Percentiles rank a stretch among this genome's conserved stretches.
phyloP scores from a whole-genome alignment of 768 basidiomycete genomes.

The Lyophyllum semitale region DNA sequence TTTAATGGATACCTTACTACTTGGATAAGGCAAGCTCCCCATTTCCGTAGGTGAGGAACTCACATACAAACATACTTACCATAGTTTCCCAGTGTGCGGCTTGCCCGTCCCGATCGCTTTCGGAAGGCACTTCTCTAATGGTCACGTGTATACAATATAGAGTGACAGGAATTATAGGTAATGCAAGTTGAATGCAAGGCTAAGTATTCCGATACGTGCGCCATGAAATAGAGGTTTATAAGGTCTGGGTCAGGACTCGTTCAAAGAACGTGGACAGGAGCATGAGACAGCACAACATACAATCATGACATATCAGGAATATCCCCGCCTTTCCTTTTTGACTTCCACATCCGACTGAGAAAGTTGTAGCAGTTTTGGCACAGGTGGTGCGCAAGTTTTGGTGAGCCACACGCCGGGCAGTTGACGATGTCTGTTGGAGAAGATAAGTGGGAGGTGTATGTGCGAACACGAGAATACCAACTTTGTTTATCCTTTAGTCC shows the following conservation, averaged over 20 bases:
- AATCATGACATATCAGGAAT: slow-evolving; percentile 42
- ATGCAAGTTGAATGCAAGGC: not conserved
- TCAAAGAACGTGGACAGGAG: not conserved
- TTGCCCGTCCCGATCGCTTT: slow-evolving; percentile 11
- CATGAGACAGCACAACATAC: slow-evolving; percentile 2
- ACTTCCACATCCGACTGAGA: slow-evolving; percentile 67
- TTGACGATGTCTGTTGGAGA: slow-evolving; percentile 74
- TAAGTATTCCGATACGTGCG: not conserved
- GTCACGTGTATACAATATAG: slow-evolving; percentile 15
- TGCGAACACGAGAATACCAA: slow-evolving; percentile 36
- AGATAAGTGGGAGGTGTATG: not conserved
- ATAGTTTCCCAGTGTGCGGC: too few species aligned
- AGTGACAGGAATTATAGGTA: not conserved
- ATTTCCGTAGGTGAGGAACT: too few species aligned
- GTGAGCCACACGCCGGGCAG: slow-evolving; percentile 86
- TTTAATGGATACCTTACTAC: too few species aligned
- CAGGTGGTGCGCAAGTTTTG: slow-evolving; percentile 87
- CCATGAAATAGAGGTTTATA: not conserved
- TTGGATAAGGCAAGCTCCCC: too few species aligned
- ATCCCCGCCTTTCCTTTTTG: slow-evolving; percentile 33
- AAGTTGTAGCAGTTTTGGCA: slow-evolving; percentile 81
- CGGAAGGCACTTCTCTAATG: slow-evolving; percentile 8
- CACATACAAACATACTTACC: too few species aligned
- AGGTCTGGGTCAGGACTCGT: not conserved
- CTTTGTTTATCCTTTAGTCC: slow-evolving; percentile 93